Base-by-base conservation (phyloP, 2,329 filamentous ascomycete species). In the Claviceps sp. region DNA sequence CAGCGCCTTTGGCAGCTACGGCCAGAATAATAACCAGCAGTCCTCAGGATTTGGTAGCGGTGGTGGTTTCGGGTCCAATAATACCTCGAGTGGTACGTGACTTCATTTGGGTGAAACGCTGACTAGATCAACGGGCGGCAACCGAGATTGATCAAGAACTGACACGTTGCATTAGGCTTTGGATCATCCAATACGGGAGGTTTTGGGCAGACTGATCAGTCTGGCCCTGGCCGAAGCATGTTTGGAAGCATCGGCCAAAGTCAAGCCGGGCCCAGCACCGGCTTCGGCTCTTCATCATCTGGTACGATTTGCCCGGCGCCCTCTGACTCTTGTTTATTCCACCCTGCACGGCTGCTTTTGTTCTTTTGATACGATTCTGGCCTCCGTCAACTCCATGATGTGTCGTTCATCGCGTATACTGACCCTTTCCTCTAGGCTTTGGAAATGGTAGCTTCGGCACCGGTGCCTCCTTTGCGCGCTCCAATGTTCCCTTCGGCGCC, bases 1-100 rank as follows among this genome's bases (percentile, higher is more conserved):
- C 57, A 72, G 73, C 56, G 74, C 75, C 61, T 69, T 69, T 53
- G 72, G 73, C 53, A 76, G 77, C 71, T 84, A 84, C 68, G 79
- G 79, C 68, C 73, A 74, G 61, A 76, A 74, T 57, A 60, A 61
- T 47, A 80, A 60, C 47, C 55, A 61, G 44, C 50, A 53, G 50
- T 59, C 64, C 22, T 60, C 57, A 48, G 71, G 69, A 22, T 85
- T 85, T 66, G 77, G 78, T 58, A 77, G 78, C 58, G 80, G 79
- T 59, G 77, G 78, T 59, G 80, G 79, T 45, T 83, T 80, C 54
- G 76, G 76, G 41, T 50, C 68, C 52, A 70, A 64, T 54, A 69
- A 63, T 55, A 68, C 67, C 52, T 67, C 63, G 56, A 63, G 73
- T 68, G 77, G 80, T 83, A 80, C 64, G 77, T 74, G 60, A 55